Conservation (phyloP, 2,329 filamentous ascomycete species). For the Arthrobotrys iridis region DNA sequence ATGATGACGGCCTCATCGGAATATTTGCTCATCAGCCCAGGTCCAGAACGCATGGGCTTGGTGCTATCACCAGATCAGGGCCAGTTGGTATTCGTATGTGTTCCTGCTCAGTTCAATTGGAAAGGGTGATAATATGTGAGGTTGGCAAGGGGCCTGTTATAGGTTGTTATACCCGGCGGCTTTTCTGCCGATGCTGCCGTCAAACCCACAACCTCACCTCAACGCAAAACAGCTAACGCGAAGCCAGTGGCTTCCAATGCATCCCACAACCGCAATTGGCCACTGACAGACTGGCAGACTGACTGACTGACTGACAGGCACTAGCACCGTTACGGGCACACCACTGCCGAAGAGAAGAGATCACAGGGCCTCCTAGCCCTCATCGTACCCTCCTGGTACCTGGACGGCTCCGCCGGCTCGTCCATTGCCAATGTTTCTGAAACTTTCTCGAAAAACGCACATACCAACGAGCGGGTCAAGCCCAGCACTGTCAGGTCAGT, state of each 20-base stretch:
- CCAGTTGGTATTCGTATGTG: too few species aligned
- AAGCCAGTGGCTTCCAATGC: slow-evolving; percentile 4
- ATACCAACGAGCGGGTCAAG: slow-evolving; percentile 6
- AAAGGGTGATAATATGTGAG: slow-evolving; percentile 39
- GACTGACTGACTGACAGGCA: not conserved
- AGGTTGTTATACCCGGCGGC: slow-evolving; percentile 51
- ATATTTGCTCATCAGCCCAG: slow-evolving; percentile 39
- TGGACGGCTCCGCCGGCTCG: slow-evolving; percentile 53
- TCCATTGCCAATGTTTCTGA: slow-evolving; percentile 27
- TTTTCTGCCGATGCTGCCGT: slow-evolving; percentile 53
- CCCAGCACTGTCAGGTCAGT: not conserved
- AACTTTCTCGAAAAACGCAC: slow-evolving; percentile 52
- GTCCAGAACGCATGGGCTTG: not conserved
- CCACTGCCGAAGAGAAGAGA: slow-evolving; percentile 42
- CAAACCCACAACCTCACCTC: slow-evolving; percentile 48
- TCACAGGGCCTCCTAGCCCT: slow-evolving; percentile 44
- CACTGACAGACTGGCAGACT: not conserved
- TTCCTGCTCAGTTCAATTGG: slow-evolving; percentile 16
- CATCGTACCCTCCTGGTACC: slow-evolving; percentile 22
- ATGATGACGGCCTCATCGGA: slow-evolving; percentile 40
- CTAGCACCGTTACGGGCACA: slow-evolving; percentile 28
- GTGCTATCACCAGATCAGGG: not conserved
- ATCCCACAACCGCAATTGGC: slow-evolving; percentile 12
- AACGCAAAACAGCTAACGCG: slow-evolving; percentile 45
- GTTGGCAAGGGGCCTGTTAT: slow-evolving; percentile 26